Evolutionary conservation across 1,284 basidiomycete species (phyloP).

Genomic region (Ganoderma sinense): DNA sequence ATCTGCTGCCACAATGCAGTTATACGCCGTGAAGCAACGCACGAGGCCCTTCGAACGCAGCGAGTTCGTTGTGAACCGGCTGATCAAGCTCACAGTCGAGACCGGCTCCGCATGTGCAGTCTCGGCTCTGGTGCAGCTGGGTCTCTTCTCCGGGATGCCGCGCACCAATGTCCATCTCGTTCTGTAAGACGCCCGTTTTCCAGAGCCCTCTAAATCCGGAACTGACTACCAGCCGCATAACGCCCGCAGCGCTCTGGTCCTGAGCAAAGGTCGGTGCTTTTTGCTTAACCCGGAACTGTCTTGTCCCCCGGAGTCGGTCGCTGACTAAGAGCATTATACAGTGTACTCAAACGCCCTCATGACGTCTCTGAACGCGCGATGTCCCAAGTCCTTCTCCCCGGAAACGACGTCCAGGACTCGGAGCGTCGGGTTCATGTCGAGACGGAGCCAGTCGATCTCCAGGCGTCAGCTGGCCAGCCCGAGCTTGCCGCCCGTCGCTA

Average conservation of each 20-base stretch:
- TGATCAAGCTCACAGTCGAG: slow-evolving; percentile 24
- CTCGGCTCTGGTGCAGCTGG: slow-evolving; percentile 19
- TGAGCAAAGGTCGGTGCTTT: slow-evolving; percentile 10
- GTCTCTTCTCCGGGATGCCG: slow-evolving; percentile 16
- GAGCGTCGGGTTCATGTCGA: neutral
- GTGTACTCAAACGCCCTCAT: slow-evolving; percentile 19
- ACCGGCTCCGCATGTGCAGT: slow-evolving; percentile 22
- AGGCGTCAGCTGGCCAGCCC: neutral
- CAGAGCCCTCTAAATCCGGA: neutral
- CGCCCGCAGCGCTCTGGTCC: slow-evolving; percentile 5
- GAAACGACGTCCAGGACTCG: neutral
- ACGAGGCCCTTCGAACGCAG: slow-evolving; percentile 15
- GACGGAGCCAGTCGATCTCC: neutral
- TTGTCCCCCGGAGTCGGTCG: neutral
- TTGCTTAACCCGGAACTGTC: neutral
- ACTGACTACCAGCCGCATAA: neutral
- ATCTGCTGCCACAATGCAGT: slow-evolving; percentile 1
- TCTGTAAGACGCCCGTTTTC: neutral
- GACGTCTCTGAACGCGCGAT: slow-evolving; percentile 14
- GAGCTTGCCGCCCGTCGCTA: neutral
- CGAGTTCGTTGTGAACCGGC: slow-evolving; percentile 19
- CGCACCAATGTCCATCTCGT: slow-evolving; percentile 14
- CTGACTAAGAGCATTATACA: neutral
- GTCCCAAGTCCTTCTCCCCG: slow-evolving; percentile 2
- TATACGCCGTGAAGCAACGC: slow-evolving; percentile 12